Evolutionary conservation across 805 yeast species (phyloP).

Genomic region (Yarrowia keelungensis): DNA sequence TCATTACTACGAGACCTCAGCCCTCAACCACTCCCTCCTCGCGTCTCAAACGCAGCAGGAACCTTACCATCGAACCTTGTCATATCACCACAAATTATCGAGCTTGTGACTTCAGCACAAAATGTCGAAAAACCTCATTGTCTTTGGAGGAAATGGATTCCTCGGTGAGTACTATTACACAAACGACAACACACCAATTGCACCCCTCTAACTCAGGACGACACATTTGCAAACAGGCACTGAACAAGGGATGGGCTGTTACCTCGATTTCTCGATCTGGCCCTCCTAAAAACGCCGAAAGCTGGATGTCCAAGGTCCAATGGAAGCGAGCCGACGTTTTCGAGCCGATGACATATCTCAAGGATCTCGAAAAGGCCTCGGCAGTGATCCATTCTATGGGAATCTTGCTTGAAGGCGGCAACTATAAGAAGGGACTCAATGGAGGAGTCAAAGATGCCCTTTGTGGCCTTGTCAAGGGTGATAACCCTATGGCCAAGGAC

Average conservation of each 20-base stretch:
- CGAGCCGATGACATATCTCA: slow-evolving; percentile 63
- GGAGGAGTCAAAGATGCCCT: slow-evolving; percentile 39
- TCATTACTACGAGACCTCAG: no score
- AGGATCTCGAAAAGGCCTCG: slow-evolving; percentile 57
- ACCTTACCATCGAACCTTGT: slow-evolving; percentile 11
- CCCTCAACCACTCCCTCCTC: no score
- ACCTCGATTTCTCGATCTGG: slow-evolving; percentile 52
- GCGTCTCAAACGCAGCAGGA: slow-evolving; percentile 3
- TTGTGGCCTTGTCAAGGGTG: slow-evolving; percentile 52
- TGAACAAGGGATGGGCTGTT: slow-evolving; percentile 68
- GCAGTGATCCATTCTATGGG: slow-evolving; percentile 89
- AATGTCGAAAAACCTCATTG: slow-evolving; percentile 55
- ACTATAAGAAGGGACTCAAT: slow-evolving; percentile 62
- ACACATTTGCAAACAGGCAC: slow-evolving; percentile 72
- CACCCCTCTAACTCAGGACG: slow-evolving; percentile 53
- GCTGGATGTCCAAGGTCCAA: slow-evolving; percentile 56
- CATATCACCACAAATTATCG: slow-evolving; percentile 18
- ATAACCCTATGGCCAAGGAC: slow-evolving; percentile 59
- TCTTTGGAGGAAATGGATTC: slow-evolving; percentile 90
- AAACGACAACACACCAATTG: not conserved
- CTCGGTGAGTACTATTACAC: slow-evolving; percentile 52
- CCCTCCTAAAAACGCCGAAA: slow-evolving; percentile 50
- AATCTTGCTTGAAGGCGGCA: slow-evolving; percentile 67
- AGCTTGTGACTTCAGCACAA: slow-evolving; percentile 5
- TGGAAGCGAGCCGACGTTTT: slow-evolving; percentile 77